Conservation (phyloP, 495 filamentous ascomycete genomes). For the Ramalina peruviana region DNA sequence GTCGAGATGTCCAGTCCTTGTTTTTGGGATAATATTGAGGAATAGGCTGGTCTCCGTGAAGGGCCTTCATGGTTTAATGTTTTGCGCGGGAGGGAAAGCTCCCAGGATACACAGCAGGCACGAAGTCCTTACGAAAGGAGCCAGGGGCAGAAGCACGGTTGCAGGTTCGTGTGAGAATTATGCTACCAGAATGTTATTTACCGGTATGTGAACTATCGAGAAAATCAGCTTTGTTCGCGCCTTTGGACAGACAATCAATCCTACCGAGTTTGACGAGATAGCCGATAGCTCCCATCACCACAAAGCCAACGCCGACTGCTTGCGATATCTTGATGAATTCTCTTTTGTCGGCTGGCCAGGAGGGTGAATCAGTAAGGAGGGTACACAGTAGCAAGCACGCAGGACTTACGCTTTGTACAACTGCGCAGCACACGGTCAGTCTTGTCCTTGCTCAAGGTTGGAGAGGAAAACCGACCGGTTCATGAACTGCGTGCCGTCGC, state of each 20-base stretch:
- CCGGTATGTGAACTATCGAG: constrained; percentile 57
- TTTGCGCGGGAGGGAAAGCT: too few species aligned
- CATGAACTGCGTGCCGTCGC: constrained; percentile 69
- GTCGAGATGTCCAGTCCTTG: too few species aligned
- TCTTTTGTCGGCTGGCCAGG: constrained; percentile 49
- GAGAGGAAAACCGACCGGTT: constrained; percentile 27
- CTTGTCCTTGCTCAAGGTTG: background rate
- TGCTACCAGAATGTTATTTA: constrained; percentile 72
- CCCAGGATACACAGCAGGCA: too few species aligned
- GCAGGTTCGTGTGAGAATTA: background rate
- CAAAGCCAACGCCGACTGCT: constrained; percentile 84
- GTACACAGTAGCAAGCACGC: background rate
- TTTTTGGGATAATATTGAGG: too few species aligned
- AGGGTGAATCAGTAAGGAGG: background rate
- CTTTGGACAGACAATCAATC: constrained; percentile 15
- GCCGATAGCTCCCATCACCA: constrained; percentile 62
- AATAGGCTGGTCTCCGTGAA: too few species aligned
- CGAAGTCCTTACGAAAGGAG: too few species aligned
- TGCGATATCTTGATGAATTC: constrained; percentile 94
- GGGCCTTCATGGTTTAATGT: too few species aligned
- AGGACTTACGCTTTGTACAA: constrained; percentile 64
- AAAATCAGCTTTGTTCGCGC: background rate
- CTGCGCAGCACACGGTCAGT: constrained; percentile 14
- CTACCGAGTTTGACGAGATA: constrained; percentile 89
- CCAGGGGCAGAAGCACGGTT: too few species aligned